phyloP scores from a whole-genome alignment of 2,329 filamentous ascomycete genomes.

The Microdochium paspali region DNA sequence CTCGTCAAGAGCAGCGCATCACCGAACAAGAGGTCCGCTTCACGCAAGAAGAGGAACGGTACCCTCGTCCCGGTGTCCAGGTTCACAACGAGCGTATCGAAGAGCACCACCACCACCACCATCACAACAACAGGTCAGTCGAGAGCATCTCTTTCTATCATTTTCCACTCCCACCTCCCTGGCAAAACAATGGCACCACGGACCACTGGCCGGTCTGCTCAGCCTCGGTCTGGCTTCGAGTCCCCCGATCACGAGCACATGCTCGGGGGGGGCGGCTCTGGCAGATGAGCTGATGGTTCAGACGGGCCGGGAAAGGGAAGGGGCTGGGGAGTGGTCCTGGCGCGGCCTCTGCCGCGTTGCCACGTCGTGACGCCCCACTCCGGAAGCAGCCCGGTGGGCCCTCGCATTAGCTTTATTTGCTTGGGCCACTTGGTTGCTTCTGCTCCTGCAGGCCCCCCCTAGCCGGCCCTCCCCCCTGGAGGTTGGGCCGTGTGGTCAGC shows the following conservation, averaged over 20 bases:
- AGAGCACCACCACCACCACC: too few relatives aligned
- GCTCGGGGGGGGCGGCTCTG: too few relatives aligned
- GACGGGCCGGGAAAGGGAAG: not conserved
- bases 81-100: constrained; percentile 37
- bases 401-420: not conserved
- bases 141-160: not conserved
- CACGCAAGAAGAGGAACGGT: constrained; percentile 68
- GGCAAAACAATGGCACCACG: too few relatives aligned
- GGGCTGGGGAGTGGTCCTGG: not conserved
- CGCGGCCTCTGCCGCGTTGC: not conserved
- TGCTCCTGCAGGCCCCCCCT: not conserved
- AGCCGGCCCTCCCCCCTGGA: not conserved
- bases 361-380: not conserved
- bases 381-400: not conserved
- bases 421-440: not conserved
- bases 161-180: not conserved
- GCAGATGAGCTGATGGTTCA: too few relatives aligned
- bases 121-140: constrained; percentile 48
- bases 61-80: constrained; percentile 61
- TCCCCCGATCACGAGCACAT: too few relatives aligned
- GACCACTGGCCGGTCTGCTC: too few relatives aligned
- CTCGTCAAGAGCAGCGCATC: constrained; percentile 48
- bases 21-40: constrained; percentile 79
- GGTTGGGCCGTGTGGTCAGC: not conserved
- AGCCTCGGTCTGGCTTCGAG: too few relatives aligned